These are phyloP conservation scores for Solanum pimpinellifolium DNA, from an alignment of 257 asterid genomes.

Conservation along the genomic window DNA sequence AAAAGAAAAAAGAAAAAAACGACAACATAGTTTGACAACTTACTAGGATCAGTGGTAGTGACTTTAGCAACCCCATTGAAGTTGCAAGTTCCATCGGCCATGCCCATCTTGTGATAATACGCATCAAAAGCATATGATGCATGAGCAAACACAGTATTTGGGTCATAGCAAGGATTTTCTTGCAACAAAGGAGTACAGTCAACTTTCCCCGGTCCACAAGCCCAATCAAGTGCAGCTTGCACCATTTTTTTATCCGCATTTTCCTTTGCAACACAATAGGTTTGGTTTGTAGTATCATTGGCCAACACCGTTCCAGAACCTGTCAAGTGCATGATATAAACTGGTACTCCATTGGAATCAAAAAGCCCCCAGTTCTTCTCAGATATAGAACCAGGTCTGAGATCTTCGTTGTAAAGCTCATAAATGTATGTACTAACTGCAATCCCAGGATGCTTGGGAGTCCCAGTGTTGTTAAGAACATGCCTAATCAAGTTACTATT, in stretches of 20 bases:
- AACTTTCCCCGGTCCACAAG: constrained; percentile 91
- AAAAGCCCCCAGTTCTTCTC: constrained; percentile 98
- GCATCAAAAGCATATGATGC: constrained; percentile 90
- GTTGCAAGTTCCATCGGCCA: constrained; percentile 69
- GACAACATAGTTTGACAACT: neutral
- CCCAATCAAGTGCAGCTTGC: constrained; percentile 92
- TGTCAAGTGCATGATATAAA: constrained; percentile 56
- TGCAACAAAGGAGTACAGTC: constrained; percentile 65
- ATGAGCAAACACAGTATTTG: constrained; percentile 60
- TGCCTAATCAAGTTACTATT: constrained; percentile 78
- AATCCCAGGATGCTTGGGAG: constrained; percentile 89
- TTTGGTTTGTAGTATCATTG: constrained; percentile 75
- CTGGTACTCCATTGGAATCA: constrained; percentile 55
- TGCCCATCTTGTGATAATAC: constrained; percentile 65
- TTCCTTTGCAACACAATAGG: constrained; percentile 68
- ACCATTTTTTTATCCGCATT: constrained; percentile 66
- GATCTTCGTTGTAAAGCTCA: constrained; percentile 85
- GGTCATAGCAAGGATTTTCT: constrained; percentile 68
- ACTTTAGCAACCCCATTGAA: constrained; percentile 87
- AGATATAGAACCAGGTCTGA: constrained; percentile 50
- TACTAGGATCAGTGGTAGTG: constrained; percentile 81
- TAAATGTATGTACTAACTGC: constrained; percentile 72
- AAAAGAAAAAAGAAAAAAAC: neutral
- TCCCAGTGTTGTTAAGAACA: constrained; percentile 68
- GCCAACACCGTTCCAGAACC: constrained; percentile 79